phyloP scores from a whole-genome alignment of 495 filamentous ascomycete genomes.

The Podospora comata region DNA sequence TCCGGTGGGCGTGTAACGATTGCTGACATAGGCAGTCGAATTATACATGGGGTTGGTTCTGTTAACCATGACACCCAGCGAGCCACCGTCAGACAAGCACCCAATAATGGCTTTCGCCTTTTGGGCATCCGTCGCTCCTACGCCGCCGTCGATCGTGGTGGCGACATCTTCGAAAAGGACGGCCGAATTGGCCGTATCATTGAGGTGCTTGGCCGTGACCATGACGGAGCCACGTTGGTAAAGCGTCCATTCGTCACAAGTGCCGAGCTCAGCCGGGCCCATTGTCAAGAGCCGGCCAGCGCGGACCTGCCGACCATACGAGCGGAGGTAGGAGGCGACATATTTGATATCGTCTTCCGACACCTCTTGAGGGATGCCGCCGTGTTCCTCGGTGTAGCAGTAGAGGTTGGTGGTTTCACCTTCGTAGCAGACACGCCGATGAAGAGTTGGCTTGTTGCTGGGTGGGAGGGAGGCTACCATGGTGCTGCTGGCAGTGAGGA shows the following conservation, averaged over 20 bases:
- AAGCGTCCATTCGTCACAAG: constrained; percentile 21
- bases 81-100: constrained; percentile 17
- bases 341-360: background rate
- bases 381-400: background rate
- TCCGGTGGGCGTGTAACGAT: constrained; percentile 16
- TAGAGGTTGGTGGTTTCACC: background rate
- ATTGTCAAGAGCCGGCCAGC: background rate
- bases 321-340: background rate
- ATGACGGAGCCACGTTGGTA: constrained; percentile 15
- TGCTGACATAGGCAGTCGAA: constrained; percentile 8
- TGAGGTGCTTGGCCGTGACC: constrained; percentile 15
- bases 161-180: constrained; percentile 19
- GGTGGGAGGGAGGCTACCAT: background rate
- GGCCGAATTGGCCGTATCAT: constrained; percentile 14
- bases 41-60: constrained; percentile 14
- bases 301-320: background rate
- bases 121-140: constrained; percentile 13
- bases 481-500: background rate
- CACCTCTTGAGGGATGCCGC: background rate
- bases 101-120: constrained; percentile 13
- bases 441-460: background rate
- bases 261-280: background rate
- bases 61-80: constrained; percentile 16
- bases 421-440: background rate
- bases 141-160: constrained; percentile 20